phyloP scores from a whole-genome alignment of 345 rosid species.

The Clarkia xantiana region DNA sequence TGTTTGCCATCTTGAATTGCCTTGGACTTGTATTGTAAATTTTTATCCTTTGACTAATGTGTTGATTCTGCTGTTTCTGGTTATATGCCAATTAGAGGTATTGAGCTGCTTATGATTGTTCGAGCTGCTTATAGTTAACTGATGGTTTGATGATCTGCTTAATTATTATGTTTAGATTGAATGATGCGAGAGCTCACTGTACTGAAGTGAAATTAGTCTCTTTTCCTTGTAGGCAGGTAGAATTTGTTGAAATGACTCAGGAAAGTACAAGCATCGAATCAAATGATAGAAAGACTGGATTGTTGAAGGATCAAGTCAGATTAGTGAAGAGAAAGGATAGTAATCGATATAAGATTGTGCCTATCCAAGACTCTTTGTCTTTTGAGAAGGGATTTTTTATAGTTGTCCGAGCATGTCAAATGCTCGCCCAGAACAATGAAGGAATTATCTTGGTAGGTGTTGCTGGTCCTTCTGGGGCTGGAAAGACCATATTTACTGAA shows the following conservation, averaged over 20 bases:
- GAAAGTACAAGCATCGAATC: constrained; percentile 37
- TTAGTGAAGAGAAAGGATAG: constrained; percentile 62
- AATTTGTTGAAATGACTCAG: constrained; percentile 29
- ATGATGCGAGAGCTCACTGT: too few species aligned
- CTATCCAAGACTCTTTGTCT: constrained; percentile 55
- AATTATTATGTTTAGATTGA: too few species aligned
- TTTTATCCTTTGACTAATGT: too few species aligned
- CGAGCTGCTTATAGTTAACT: too few species aligned
- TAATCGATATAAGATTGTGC: constrained; percentile 48
- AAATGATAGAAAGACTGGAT: constrained; percentile 45
- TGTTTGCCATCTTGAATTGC: too few species aligned
- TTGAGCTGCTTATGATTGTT: too few species aligned
- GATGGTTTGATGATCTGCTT: too few species aligned
- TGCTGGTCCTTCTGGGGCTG: constrained; percentile 99
- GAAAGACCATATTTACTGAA: constrained; percentile 83
- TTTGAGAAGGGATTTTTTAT: constrained; percentile 87
- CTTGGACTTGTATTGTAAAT: too few species aligned
- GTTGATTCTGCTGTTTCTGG: too few species aligned
- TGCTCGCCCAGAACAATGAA: constrained; percentile 71
- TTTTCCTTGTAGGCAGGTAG: too few species aligned
- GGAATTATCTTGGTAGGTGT: constrained; percentile 73
- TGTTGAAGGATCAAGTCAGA: constrained; percentile 74
- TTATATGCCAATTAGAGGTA: too few species aligned
- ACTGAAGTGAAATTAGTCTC: too few species aligned
- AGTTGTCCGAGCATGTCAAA: constrained; percentile 81